These are phyloP conservation scores for Actinidia chinensis DNA, from an alignment of 179 eudicot genomes.

Conservation along the genomic window DNA sequence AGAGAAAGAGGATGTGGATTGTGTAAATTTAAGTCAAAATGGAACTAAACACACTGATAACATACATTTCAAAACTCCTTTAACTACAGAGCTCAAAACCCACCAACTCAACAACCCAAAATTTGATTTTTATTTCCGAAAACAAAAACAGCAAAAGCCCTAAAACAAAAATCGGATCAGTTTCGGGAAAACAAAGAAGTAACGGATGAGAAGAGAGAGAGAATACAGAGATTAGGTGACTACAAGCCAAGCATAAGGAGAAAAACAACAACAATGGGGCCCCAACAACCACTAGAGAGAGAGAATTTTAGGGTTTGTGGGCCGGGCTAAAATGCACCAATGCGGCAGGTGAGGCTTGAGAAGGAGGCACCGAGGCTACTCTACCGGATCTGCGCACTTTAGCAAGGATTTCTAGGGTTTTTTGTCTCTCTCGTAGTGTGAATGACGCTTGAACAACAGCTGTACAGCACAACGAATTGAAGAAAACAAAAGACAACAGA, in stretches of 20 bases:
- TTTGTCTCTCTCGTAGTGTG: neutral
- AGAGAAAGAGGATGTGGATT: no score
- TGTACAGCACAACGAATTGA: neutral
- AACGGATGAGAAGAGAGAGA: neutral
- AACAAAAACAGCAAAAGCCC: neutral
- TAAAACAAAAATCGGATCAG: constrained; percentile 14
- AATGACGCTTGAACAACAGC: constrained; percentile 10
- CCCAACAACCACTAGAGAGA: constrained; percentile 16
- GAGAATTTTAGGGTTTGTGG: constrained; percentile 12
- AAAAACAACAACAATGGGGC: constrained; percentile 10
- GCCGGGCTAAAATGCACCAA: constrained; percentile 27
- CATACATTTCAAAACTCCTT: no score
- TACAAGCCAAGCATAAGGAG: constrained; percentile 11
- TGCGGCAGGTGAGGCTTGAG: neutral
- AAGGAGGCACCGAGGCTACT: neutral
- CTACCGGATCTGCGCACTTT: constrained; percentile 24
- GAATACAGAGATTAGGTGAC: constrained; percentile 6
- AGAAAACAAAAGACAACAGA: neutral
- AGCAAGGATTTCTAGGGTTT: constrained; percentile 16
- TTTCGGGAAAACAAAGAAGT: constrained; percentile 4
- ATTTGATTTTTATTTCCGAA: constrained; percentile 12
- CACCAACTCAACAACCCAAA: neutral
- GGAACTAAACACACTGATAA: no score
- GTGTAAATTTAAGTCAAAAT: no score
- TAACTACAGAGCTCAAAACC: neutral